Percentiles rank a stretch among this genome's conserved stretches.
These are phyloP conservation scores for Xerocomellus dryophilus DNA, from an alignment of 768 basidiomycete species.

Conservation along the genomic window DNA sequence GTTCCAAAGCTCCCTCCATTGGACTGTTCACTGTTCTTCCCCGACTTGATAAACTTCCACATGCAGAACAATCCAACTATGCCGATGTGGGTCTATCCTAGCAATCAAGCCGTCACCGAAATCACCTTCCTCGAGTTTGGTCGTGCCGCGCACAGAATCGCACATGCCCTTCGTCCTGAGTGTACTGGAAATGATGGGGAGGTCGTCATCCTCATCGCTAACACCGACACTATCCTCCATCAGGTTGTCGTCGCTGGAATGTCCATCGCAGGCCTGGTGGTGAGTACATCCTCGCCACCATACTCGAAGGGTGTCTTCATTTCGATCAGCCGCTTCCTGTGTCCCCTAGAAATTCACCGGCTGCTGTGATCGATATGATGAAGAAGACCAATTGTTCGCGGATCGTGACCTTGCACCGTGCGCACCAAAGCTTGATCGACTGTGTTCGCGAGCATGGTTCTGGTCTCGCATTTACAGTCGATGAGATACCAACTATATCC, in stretches of 20 bases:
- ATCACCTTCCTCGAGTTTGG: slow-evolving; percentile 6
- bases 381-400: not conserved
- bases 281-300: not conserved
- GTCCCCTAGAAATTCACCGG: not conserved
- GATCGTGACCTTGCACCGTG: not conserved
- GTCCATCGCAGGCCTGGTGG: not conserved
- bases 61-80: slow-evolving; percentile 1
- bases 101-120: not conserved
- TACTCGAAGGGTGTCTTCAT: too few species aligned
- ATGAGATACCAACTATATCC: not conserved
- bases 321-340: not conserved
- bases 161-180: not conserved
- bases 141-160: not conserved
- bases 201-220: not conserved
- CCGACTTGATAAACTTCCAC: not conserved
- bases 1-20: not conserved
- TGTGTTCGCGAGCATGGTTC: not conserved
- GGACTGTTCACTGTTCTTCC: not conserved
- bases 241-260: not conserved
- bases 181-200: not conserved
- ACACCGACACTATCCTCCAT: not conserved
- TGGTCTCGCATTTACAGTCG: not conserved
- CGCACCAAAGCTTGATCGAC: not conserved
- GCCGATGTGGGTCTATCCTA: not conserved
- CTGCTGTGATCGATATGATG: not conserved